phyloP scores from a whole-genome alignment of 257 asterid genomes.

The Solanum lycopersicoides region DNA sequence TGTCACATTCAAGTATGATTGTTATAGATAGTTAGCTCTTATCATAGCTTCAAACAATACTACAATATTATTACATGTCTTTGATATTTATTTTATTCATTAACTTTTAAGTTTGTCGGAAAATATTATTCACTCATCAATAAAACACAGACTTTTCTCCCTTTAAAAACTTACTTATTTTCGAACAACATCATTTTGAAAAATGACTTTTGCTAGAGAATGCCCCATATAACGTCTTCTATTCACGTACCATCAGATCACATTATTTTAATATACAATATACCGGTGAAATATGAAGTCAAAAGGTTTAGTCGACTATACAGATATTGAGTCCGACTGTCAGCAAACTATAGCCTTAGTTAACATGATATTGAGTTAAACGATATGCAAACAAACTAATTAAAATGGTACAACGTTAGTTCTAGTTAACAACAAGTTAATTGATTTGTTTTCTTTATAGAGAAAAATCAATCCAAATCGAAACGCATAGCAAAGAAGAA shows the following conservation, averaged over 20 bases:
- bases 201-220: background rate
- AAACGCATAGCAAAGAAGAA: background rate
- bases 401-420: too few relatives aligned
- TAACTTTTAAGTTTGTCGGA: background rate
- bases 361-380: too few relatives aligned
- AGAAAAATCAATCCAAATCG: background rate
- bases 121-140: background rate
- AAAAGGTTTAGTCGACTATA: background rate
- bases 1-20: background rate
- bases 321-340: too few relatives aligned
- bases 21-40: background rate
- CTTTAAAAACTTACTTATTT: background rate
- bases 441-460: background rate
- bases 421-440: rapidly evolving
- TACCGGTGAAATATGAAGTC: rapidly evolving
- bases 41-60: background rate
- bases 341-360: too few relatives aligned
- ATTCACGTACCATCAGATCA: background rate
- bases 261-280: background rate
- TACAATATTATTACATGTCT: background rate
- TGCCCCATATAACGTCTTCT: rapidly evolving
- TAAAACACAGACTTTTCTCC: rapidly evolving
- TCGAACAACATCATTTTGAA: background rate
- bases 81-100: background rate
- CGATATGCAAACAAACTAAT: too few relatives aligned